Conservation (phyloP, 1,139 yeast genomes). For the Sugiyamaella grinbergsii region DNA sequence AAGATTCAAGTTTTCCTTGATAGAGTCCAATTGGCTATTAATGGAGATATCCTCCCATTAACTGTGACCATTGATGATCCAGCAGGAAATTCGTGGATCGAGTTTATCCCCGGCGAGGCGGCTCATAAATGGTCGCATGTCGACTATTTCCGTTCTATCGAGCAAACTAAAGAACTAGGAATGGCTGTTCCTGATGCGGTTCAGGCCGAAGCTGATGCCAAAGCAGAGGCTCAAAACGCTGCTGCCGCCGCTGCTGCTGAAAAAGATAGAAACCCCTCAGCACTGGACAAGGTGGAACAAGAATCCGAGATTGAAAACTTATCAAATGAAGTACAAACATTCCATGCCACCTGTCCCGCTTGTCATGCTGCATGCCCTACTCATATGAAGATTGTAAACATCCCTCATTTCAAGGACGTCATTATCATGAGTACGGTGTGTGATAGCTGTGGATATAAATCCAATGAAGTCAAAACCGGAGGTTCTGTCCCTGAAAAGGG, state of each 20-base stretch:
- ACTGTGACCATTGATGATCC: constrained; percentile 89
- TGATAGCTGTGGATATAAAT: constrained; percentile 90
- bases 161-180: constrained; percentile 88
- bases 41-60: constrained; percentile 73
- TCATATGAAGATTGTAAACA: constrained; percentile 94
- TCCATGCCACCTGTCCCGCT: constrained; percentile 88
- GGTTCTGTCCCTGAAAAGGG: constrained; percentile 93
- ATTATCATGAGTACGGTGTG: constrained; percentile 95
- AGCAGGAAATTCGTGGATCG: constrained; percentile 97
- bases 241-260: constrained; percentile 35
- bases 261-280: constrained; percentile 29
- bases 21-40: constrained; percentile 59
- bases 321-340: constrained; percentile 87
- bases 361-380: constrained; percentile 83
- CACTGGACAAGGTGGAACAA: constrained; percentile 38
- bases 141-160: constrained; percentile 83
- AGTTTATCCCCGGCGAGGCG: constrained; percentile 83
- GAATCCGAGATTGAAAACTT: constrained; percentile 76
- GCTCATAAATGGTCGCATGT: constrained; percentile 87
- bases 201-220: constrained; percentile 47
- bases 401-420: constrained; percentile 98
- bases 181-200: constrained; percentile 75
- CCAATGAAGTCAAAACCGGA: constrained; percentile 98
- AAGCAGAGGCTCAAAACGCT: constrained; percentile 37
- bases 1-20: constrained; percentile 71